A percentile compares a stretch with the other conserved stretches of the same genome.
Conservation (phyloP, 176 grass and related monocot species). For the Pontederia paniculata region DNA sequence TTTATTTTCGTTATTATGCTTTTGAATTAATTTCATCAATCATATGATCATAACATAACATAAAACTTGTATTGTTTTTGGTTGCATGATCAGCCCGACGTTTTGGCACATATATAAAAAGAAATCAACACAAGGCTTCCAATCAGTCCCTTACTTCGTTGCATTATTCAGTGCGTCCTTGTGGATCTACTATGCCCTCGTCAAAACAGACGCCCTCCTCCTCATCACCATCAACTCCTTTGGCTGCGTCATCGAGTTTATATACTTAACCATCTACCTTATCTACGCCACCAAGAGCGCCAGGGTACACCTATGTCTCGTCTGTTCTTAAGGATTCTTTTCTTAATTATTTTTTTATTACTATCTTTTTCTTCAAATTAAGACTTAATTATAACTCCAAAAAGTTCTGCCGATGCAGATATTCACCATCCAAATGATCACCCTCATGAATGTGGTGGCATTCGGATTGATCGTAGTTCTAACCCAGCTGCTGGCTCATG, state of each 20-base stretch:
- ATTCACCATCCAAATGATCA: slow-evolving; percentile 28
- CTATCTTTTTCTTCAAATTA: not conserved
- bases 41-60: too few relatives aligned
- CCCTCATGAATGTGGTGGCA: slow-evolving; percentile 58
- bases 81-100: slow-evolving; percentile 34
- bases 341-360: not conserved
- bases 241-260: slow-evolving; percentile 54
- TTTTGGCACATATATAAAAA: slow-evolving; percentile 49
- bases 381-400: not conserved
- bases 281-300: slow-evolving; percentile 35
- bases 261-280: slow-evolving; percentile 66
- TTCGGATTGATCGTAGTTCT: slow-evolving; percentile 41
- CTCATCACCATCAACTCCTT: slow-evolving; percentile 73
- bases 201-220: slow-evolving; percentile 55
- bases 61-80: not conserved
- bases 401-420: slow-evolving; percentile 17
- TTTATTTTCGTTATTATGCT: not conserved
- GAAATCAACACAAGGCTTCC: slow-evolving; percentile 76
- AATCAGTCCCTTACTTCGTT: slow-evolving; percentile 73
- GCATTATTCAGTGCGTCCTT: slow-evolving; percentile 79
- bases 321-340: not conserved
- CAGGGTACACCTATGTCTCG: too few relatives aligned
- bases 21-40: too few relatives aligned
- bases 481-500: slow-evolving; percentile 27
- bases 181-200: slow-evolving; percentile 73